Percentiles rank a stretch among this genome's conserved stretches.
These are phyloP conservation scores for Helminthosporium solani DNA, from an alignment of 2,329 filamentous ascomycete species.

Conservation along the genomic window DNA sequence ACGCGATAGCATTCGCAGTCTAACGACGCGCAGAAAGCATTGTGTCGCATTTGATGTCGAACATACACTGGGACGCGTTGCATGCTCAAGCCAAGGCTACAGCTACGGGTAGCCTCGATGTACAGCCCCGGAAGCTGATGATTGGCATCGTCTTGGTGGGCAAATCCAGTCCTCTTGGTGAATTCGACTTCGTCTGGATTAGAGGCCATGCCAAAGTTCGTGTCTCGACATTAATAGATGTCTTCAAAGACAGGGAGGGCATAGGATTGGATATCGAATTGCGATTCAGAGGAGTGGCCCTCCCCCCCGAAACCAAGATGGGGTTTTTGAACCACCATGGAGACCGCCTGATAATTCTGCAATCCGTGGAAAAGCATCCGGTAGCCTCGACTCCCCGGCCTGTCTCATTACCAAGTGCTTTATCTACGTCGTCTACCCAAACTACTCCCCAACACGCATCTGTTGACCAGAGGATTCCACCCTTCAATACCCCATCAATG, in stretches of 20 bases:
- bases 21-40: background rate
- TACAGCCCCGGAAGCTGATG: conserved; percentile 25
- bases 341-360: conserved; percentile 25
- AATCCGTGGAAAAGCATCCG: conserved; percentile 16
- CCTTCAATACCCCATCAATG: background rate
- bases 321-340: conserved; percentile 15
- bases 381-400: background rate
- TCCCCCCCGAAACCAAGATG: conserved; percentile 10
- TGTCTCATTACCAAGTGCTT: background rate
- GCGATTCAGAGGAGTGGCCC: conserved; percentile 12
- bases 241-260: conserved; percentile 12
- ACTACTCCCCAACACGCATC: background rate
- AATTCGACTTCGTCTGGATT: conserved; percentile 41
- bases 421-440: background rate
- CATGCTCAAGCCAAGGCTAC: conserved; percentile 18
- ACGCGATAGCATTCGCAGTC: background rate
- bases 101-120: conserved; percentile 13
- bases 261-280: conserved; percentile 17
- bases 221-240: conserved; percentile 17
- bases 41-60: background rate
- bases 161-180: conserved; percentile 12
- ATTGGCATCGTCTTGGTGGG: conserved; percentile 36
- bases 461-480: too few species aligned
- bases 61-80: conserved; percentile 25
- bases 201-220: conserved; percentile 30